phyloP scores from a whole-genome alignment of 805 yeast genomes.

The Zygotorulaspora danielsina region DNA sequence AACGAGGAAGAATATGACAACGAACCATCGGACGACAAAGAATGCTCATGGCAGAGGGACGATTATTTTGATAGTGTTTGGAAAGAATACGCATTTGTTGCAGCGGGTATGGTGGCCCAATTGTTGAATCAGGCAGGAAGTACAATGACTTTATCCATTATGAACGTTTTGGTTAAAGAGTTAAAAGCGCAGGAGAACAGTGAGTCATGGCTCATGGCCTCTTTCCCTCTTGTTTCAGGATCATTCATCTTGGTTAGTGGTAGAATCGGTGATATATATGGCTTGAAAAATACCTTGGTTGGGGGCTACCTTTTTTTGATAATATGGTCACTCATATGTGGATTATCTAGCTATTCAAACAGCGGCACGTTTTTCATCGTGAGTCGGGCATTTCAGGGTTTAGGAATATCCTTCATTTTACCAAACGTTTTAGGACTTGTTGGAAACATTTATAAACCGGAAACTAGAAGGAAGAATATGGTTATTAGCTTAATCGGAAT shows the following conservation, averaged over 20 bases:
- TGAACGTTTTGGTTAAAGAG: conserved; percentile 34
- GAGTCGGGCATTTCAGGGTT: conserved; percentile 58
- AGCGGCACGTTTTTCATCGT: conserved; percentile 48
- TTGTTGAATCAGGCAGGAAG: conserved; percentile 41
- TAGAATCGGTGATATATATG: conserved; percentile 66
- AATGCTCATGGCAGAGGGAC: conserved; percentile 18
- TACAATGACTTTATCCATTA: conserved; percentile 38
- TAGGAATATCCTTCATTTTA: conserved; percentile 53
- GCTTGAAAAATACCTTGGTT: conserved; percentile 51
- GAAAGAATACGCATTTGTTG: conserved; percentile 30
- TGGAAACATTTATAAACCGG: conserved; percentile 42
- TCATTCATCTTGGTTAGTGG: conserved; percentile 69
- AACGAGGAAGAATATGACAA: no score
- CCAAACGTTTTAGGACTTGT: conserved; percentile 59
- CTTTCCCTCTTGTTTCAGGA: conserved; percentile 67
- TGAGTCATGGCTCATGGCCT: conserved; percentile 64
- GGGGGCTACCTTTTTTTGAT: conserved; percentile 53
- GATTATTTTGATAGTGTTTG: conserved; percentile 18
- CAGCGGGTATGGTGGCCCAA: conserved; percentile 37
- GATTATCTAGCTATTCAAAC: conserved; percentile 49
- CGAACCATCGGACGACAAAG: not conserved
- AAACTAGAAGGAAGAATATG: conserved; percentile 45
- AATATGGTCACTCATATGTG: conserved; percentile 58
- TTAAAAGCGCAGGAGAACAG: conserved; percentile 35
- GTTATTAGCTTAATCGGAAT: conserved; percentile 55